These are phyloP conservation scores for Russula sp. DNA, from an alignment of 768 basidiomycete genomes.

Conservation along the genomic window DNA sequence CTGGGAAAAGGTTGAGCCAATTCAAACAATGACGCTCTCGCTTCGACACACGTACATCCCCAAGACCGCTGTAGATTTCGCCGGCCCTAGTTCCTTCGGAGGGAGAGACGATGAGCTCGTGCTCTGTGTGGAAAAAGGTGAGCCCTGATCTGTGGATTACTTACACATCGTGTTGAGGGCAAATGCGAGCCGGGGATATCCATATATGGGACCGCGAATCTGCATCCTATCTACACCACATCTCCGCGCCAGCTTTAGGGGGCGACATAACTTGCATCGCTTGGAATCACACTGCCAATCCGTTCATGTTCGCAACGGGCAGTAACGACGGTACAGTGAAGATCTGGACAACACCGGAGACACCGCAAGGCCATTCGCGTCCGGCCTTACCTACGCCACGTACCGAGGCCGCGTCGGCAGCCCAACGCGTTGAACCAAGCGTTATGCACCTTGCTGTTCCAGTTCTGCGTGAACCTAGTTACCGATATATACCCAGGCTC, in stretches of 20 bases:
- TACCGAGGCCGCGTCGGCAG: neutral
- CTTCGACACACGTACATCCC: slow-evolving; percentile 70
- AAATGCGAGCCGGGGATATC: slow-evolving; percentile 59
- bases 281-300: slow-evolving; percentile 64
- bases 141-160: slow-evolving; percentile 6
- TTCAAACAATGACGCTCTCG: slow-evolving; percentile 24
- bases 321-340: slow-evolving; percentile 69
- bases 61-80: slow-evolving; percentile 60
- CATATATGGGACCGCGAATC: slow-evolving; percentile 85
- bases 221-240: slow-evolving; percentile 60
- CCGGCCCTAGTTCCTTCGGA: slow-evolving; percentile 77
- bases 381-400: neutral
- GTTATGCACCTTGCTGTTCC: neutral
- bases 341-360: slow-evolving; percentile 47
- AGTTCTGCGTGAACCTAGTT: neutral
- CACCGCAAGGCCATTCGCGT: neutral
- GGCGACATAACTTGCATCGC: slow-evolving; percentile 70
- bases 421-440: neutral
- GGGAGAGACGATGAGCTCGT: slow-evolving; percentile 74
- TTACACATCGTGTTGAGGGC: slow-evolving; percentile 4
- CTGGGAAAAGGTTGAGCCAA: slow-evolving; percentile 33
- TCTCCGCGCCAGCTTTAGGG: slow-evolving; percentile 52
- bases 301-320: slow-evolving; percentile 66
- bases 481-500: neutral
- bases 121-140: slow-evolving; percentile 70